phyloP scores from a whole-genome alignment of 306 rosid genomes.

The Vigna radiata region DNA sequence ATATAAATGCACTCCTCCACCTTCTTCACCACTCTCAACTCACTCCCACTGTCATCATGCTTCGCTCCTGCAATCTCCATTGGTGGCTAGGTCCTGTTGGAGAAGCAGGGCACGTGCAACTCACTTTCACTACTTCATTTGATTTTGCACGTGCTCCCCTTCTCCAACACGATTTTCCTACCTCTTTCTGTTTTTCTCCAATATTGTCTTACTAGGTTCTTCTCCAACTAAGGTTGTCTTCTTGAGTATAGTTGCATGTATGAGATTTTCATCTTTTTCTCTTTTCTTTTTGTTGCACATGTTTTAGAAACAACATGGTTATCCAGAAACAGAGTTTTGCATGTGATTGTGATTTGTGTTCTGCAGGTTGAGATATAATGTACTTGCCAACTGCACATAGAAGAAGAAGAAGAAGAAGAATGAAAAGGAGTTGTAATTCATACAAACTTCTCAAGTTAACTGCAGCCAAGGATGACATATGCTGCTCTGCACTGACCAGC shows the following conservation, averaged over 20 bases:
- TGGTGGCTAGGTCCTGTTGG: constrained; percentile 76
- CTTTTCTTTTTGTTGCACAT: background rate
- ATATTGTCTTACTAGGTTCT: too few relatives aligned
- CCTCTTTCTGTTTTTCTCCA: constrained; percentile 13
- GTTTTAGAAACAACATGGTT: background rate
- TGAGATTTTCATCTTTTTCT: background rate
- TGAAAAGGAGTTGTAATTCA: background rate
- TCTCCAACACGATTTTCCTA: constrained; percentile 80
- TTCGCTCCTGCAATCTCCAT: constrained; percentile 20
- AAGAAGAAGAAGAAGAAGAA: background rate
- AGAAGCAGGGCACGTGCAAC: constrained; percentile 99
- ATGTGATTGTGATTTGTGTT: background rate
- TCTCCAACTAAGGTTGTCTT: constrained; percentile 9
- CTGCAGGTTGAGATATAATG: constrained; percentile 21
- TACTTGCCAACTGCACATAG: background rate
- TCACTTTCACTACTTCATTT: background rate
- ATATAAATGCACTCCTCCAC: constrained; percentile 53
- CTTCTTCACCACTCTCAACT: constrained; percentile 21
- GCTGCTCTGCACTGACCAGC: background rate
- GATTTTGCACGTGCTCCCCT: constrained; percentile 88
- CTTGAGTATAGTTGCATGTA: background rate
- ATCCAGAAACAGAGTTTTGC: background rate
- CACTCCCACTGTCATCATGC: background rate
- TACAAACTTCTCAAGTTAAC: background rate
- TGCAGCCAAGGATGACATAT: background rate